Evolutionary conservation across 2,329 filamentous ascomycete genomes (phyloP).

Genomic region (Penicillium nordicum): DNA sequence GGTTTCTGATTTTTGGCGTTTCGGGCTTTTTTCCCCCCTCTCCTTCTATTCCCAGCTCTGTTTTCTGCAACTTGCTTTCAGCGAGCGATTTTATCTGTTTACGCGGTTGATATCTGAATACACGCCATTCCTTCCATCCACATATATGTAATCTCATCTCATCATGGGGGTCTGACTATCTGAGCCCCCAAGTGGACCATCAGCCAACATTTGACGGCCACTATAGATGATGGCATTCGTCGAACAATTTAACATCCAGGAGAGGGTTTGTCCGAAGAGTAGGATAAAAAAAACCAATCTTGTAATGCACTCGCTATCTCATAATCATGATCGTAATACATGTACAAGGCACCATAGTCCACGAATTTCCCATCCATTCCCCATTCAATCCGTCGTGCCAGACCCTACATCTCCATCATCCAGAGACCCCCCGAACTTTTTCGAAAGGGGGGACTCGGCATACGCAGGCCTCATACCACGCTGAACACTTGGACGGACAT

Average conservation of each 20-base stretch:
- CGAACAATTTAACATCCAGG: background rate
- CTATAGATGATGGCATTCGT: background rate
- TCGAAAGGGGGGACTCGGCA: conserved; percentile 35
- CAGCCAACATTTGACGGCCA: too few relatives aligned
- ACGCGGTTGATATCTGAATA: conserved; percentile 12
- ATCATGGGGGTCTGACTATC: background rate
- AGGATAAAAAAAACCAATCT: background rate
- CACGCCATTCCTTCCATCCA: conserved; percentile 15
- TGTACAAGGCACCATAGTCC: background rate
- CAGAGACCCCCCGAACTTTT: conserved; percentile 24
- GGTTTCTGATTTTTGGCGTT: conserved; percentile 19
- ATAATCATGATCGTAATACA: conserved; percentile 6
- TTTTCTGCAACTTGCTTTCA: conserved; percentile 19
- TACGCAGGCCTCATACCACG: conserved; percentile 24
- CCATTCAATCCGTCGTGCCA: conserved; percentile 18
- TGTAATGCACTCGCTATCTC: background rate
- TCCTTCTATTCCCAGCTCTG: conserved; percentile 13
- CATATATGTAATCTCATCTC: conserved; percentile 15
- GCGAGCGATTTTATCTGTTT: conserved; percentile 16
- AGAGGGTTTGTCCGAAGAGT: background rate
- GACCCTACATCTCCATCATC: conserved; percentile 33
- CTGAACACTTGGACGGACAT: conserved; percentile 19
- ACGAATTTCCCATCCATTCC: conserved; percentile 1
- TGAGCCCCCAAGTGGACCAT: background rate
- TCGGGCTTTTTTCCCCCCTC: background rate